Evolutionary conservation across 805 yeast species (phyloP).

Genomic region (Candida hispaniensis): DNA sequence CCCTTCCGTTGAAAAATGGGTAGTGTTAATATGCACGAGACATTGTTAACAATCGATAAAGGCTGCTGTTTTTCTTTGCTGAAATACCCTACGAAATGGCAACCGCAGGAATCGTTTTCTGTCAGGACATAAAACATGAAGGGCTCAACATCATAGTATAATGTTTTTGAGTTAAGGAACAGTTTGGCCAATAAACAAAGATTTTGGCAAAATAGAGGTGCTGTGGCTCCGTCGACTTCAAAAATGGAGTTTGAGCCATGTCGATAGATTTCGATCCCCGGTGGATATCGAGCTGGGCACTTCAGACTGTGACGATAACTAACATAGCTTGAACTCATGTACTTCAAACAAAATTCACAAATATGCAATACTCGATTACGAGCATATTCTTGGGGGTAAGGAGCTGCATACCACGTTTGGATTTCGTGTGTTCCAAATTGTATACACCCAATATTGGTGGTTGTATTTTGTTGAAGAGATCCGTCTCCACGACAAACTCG

Average conservation of each 20-base stretch:
- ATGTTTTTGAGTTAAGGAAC: conserved; percentile 80
- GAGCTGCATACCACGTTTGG: conserved; percentile 86
- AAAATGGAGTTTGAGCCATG: conserved; percentile 61
- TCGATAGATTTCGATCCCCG: conserved; percentile 85
- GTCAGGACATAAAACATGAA: conserved; percentile 80
- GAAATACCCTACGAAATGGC: conserved; percentile 88
- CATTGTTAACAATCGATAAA: conserved; percentile 38
- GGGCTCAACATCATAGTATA: conserved; percentile 93
- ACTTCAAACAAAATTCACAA: conserved; percentile 78
- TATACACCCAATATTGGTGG: conserved; percentile 45
- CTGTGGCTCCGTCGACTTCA: conserved; percentile 87
- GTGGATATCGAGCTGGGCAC: conserved; percentile 66
- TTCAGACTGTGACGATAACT: conserved; percentile 62
- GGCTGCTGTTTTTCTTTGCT: conserved; percentile 59
- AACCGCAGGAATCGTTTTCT: conserved; percentile 44
- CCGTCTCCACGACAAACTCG: conserved; percentile 21
- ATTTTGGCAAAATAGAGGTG: conserved; percentile 76
- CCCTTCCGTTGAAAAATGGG: conserved; percentile 85
- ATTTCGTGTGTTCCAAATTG: conserved; percentile 66
- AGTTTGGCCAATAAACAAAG: conserved; percentile 81
- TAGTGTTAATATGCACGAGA: conserved; percentile 81
- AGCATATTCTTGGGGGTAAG: conserved; percentile 81
- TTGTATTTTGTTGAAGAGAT: conserved; percentile 11
- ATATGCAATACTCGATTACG: conserved; percentile 51
- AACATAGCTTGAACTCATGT: conserved; percentile 58